Base-by-base conservation (phyloP, 2,329 filamentous ascomycete species). In the Colletotrichum endophyticum region DNA sequence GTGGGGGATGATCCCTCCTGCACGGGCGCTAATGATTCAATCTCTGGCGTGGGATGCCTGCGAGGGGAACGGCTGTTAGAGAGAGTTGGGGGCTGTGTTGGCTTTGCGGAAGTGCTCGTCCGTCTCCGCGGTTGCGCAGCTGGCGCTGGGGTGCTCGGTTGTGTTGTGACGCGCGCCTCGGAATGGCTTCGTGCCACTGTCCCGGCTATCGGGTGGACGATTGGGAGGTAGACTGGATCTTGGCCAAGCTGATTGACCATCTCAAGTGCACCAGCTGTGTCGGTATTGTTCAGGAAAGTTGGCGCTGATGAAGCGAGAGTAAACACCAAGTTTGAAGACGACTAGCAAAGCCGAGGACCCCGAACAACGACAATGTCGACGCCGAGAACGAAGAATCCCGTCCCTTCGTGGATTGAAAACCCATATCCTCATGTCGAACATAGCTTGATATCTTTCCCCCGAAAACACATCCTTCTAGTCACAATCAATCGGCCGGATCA, bases 401-500 rank as follows among this genome's bases (percentile, higher is more conserved):
- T 84, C 80, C 83, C 83, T 5, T 77, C 77, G 44, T 84, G 84
- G 84, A 82, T 86, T 61, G 63, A 82, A 67, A 81, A 79, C 15
- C 79, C 81, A 2, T 83, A 84, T 34, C 83, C 83, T 34, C 79
- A 84, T 28, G 75, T 84, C 44, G 77, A 82, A 22, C 78, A 84
- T 77, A 81, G 79, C 76, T 77, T 85, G 32, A 71, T 87, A 56
- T 82, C 83, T 27, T 88, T 87, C 78, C 87, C 87, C 8, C 81
- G 82, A 6, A 81, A 84, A 25, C 82, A 85, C 71, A 83, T 87
- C 36, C 82, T 88, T 15, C 84, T 87, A 13, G 84, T 88, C 28
- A 88, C 87, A 4, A 84, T 89, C 77, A 88, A 88, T 74, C 84
- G 86, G 4, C 84, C 86, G 1, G 77, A 82, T 27, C 80, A 82